These are phyloP conservation scores for Cyclocybe cylindracea DNA, from an alignment of 768 basidiomycete species.

Conservation along the genomic window DNA sequence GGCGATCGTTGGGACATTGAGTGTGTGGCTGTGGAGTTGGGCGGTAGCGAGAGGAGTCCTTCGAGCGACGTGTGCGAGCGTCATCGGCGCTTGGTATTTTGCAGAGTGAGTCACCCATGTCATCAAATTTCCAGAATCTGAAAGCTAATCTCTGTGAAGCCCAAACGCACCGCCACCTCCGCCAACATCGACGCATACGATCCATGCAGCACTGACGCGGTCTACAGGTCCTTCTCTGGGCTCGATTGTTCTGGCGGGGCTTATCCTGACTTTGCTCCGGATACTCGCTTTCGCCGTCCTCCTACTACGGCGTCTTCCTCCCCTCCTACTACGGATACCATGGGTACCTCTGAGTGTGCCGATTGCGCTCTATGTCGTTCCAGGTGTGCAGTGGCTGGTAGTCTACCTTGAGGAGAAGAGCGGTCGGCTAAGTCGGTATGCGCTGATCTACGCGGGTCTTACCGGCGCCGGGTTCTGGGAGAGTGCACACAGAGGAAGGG, in stretches of 20 bases:
- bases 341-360: slow-evolving; percentile 34
- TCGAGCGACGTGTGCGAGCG: slow-evolving; percentile 74
- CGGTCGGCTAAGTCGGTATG: slow-evolving; percentile 55
- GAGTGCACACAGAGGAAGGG: slow-evolving; percentile 50
- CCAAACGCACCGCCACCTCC: slow-evolving; percentile 40
- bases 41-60: slow-evolving; percentile 77
- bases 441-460: slow-evolving; percentile 72
- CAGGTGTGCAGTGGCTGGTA: slow-evolving; percentile 47
- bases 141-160: slow-evolving; percentile 17
- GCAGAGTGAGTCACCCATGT: slow-evolving; percentile 39
- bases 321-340: slow-evolving; percentile 38
- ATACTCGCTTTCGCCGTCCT: slow-evolving; percentile 50
- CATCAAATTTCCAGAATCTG: not conserved
- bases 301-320: slow-evolving; percentile 55
- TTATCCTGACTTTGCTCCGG: slow-evolving; percentile 74
- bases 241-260: slow-evolving; percentile 71
- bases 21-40: slow-evolving; percentile 76
- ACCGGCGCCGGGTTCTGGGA: slow-evolving; percentile 72
- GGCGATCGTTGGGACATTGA: slow-evolving; percentile 52
- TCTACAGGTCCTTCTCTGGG: slow-evolving; percentile 84
- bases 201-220: slow-evolving; percentile 77
- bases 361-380: slow-evolving; percentile 43
- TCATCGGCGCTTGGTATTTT: slow-evolving; percentile 94
- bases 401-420: slow-evolving; percentile 57
- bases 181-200: slow-evolving; percentile 66